These are phyloP conservation scores for Boletus sp. DNA, from an alignment of 768 basidiomycete genomes.

Conservation along the genomic window DNA sequence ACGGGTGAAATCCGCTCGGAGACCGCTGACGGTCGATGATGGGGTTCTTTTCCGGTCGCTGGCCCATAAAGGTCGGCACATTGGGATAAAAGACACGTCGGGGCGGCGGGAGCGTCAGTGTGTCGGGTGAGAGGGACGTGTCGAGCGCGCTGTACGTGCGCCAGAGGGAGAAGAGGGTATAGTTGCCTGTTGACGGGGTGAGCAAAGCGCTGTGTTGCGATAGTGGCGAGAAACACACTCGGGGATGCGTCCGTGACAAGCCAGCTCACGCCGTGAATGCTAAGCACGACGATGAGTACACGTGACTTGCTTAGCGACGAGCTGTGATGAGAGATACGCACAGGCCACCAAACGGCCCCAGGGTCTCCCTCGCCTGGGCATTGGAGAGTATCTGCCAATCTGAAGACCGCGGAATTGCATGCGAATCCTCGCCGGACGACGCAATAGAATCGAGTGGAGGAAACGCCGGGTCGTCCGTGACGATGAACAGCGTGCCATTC, in stretches of 20 bases:
- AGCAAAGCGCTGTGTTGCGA: not conserved
- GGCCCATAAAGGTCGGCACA: conserved; percentile 55
- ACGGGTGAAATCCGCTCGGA: conserved; percentile 68
- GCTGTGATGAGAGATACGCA: conserved; percentile 30
- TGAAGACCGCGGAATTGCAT: conserved; percentile 41
- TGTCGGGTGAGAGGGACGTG: conserved; percentile 40
- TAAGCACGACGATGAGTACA: conserved; percentile 22
- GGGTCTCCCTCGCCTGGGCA: conserved; percentile 41
- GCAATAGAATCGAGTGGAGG: conserved; percentile 54
- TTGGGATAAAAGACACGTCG: conserved; percentile 74
- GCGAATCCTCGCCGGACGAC: conserved; percentile 34
- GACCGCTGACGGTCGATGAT: conserved; percentile 41
- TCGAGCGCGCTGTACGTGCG: conserved; percentile 69
- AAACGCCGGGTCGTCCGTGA: conserved; percentile 63
- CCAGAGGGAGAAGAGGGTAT: conserved; percentile 75
- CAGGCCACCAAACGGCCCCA: conserved; percentile 57
- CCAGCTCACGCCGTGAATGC: conserved; percentile 69
- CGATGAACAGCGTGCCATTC: conserved; percentile 69
- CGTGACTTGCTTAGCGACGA: not conserved
- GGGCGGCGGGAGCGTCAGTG: conserved; percentile 58
- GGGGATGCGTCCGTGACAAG: conserved; percentile 52
- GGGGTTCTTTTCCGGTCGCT: conserved; percentile 30
- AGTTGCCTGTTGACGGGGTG: conserved; percentile 43
- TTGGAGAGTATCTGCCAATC: conserved; percentile 62
- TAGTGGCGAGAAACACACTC: conserved; percentile 37